Conservation (phyloP, 306 rosid genomes). For the Vicia sativa region DNA sequence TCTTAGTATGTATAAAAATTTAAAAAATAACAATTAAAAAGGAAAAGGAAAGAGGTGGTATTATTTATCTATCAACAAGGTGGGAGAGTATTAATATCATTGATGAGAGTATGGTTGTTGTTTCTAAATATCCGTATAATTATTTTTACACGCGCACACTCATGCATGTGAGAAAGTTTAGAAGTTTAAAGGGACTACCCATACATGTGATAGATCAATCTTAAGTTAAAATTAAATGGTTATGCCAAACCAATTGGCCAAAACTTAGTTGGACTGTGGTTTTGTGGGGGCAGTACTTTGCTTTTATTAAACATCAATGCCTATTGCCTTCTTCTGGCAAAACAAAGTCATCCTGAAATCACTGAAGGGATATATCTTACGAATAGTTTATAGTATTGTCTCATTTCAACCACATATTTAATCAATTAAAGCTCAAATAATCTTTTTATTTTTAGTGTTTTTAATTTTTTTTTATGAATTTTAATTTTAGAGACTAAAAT, state of each 20-base stretch:
- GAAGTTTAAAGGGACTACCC: neutral
- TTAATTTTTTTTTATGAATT: no score
- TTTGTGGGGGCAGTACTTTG: neutral
- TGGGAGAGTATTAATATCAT: no score
- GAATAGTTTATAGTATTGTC: neutral
- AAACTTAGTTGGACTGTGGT: neutral
- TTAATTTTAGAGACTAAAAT: no score
- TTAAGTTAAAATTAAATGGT: neutral
- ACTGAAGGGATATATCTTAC: neutral
- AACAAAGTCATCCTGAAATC: neutral
- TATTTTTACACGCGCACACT: neutral
- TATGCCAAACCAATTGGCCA: conserved; percentile 20
- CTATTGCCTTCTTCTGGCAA: conserved; percentile 16
- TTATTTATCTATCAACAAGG: no score
- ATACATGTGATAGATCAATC: conserved; percentile 4
- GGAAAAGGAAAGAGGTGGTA: no score
- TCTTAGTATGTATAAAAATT: no score
- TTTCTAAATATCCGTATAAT: no score
- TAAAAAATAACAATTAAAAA: no score
- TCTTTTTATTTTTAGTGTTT: no score
- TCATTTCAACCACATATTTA: conserved; percentile 7
- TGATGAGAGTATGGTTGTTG: no score
- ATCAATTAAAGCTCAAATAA: no score
- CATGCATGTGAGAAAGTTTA: neutral
- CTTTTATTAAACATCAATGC: neutral